Base-by-base conservation (phyloP, 1,284 basidiomycete genomes). In the Leucoagaricus sp. region DNA sequence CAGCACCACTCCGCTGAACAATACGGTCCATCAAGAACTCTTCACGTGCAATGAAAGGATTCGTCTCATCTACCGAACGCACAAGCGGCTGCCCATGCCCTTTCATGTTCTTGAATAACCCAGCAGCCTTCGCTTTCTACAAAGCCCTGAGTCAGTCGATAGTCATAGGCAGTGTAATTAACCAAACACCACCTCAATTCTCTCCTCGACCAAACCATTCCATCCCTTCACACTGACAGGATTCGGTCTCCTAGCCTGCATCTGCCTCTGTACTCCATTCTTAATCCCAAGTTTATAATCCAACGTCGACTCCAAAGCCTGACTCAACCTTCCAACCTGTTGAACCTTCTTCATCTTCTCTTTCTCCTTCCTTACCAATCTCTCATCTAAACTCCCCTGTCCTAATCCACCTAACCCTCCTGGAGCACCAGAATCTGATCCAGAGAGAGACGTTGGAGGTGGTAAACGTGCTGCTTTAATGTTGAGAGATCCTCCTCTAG, bases 11-110 rank as follows among this genome's bases (percentile, higher is more conserved):
- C 36, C 86, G 77, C 65, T 93, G 89, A 17, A 96, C 83, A 57
- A 96, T 94, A 12, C 93, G 83, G 66, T 96, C 96, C 89, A 96
- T 89, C 50, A 95, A 74, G 62, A 89, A 91, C 67, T 94, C 87
- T 65, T 86, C 86, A n/a, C 86, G 76, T 23, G 78, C 81, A 56
- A 93, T 85, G 67, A 91, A 94, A 0, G 93, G 93, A 66, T 96
- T 96, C 26, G 75, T 74, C 66, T 93, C 90, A 52, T 91, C 87
- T 1, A 72, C 75, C 44, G 83, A 78, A 2, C 74, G 71, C 0
- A 68, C 65, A 2, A 96, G 73, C 1, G 93, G 93, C 65, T 87
- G 79, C 0, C 94, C 94, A 36, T 87, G 75, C 2, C 91, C 89
- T 62, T 86, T 84, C 47, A 94, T 76, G n/a, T 78, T 77, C 13